Evolutionary conservation across 305 asterid genomes (phyloP).

Genomic region (Solanum hybrid): DNA sequence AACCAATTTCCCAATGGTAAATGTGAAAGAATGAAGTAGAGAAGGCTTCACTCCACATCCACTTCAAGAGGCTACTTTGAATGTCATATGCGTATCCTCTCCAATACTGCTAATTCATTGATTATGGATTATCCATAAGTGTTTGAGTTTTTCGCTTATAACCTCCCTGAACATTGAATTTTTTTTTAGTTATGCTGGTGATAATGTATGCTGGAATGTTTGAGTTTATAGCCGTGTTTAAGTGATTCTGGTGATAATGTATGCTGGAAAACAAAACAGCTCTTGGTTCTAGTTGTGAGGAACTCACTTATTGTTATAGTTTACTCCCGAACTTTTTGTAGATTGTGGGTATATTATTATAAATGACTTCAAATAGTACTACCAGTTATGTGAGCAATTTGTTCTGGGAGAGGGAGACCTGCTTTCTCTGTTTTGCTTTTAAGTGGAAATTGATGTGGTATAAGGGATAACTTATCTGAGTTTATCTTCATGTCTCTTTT

Average conservation of each 20-base stretch:
- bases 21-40: background rate
- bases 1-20: background rate
- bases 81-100: background rate
- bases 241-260: background rate
- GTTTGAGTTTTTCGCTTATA: background rate
- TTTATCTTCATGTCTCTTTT: background rate
- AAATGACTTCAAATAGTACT: background rate
- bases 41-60: background rate
- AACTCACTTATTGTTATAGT: background rate
- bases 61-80: background rate
- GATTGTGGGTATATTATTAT: background rate
- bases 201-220: background rate
- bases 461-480: background rate
- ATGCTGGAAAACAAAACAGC: background rate
- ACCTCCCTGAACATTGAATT: background rate
- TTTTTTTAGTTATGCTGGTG: background rate
- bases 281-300: background rate
- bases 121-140: background rate
- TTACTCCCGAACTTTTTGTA: background rate
- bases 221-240: background rate
- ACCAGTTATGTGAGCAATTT: background rate
- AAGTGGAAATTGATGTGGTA: background rate
- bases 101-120: background rate
- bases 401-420: background rate
- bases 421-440: background rate